Base-by-base conservation (phyloP, 2,329 filamentous ascomycete genomes). In the Xylaria sp. region DNA sequence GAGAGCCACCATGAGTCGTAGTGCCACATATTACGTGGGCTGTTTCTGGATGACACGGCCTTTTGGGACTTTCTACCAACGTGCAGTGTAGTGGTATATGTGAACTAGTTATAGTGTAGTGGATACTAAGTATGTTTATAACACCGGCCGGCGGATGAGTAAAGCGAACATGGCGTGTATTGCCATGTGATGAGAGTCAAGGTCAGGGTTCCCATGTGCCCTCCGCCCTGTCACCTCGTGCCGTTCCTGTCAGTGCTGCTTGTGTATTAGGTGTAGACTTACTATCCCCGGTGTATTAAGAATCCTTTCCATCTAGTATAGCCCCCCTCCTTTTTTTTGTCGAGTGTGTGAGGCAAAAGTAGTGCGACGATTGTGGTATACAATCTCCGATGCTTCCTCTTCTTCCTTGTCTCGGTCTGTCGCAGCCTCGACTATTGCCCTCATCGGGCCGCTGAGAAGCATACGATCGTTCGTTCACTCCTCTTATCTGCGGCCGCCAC, bases 61-160 rank as follows among this genome's bases (percentile, higher is more conserved):
- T 7, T 11, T 55, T 42, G 36, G 27, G 22, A n/a, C 20, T 39
- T n/a, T n/a, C 7, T 38, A 53, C 50, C 45, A 45, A 25, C 25
- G 42, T 45, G 27, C 20, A 13, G 15, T n/a, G n/a, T n/a, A n/a
- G n/a, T n/a, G n/a, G n/a, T n/a, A 22, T 27, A 20, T 33, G 20
- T 17, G 25, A 25, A 17, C 51, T 38, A 39, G 13, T 54, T 38
- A 13, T 61, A 53, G 59, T 38, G 55, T 54, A 38, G 60, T 51
- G 33, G 53, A 50, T 57, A 47, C 49, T 60, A 51, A 51, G 49
- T 65, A 55, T 65, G 45, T 66, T 57, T 54, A 54, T 57, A 59
- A 54, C 44, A 51, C 17, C 27, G n/a, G 54, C 36, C 45, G 36
- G 38, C 15, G 29, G 45, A 49, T 4, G 60, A 44, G 20, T 11